Percentiles rank a stretch among this genome's conserved stretches.
Conservation (phyloP, 352 stramenopile genomes). For the Aphanomyces stellatus region DNA sequence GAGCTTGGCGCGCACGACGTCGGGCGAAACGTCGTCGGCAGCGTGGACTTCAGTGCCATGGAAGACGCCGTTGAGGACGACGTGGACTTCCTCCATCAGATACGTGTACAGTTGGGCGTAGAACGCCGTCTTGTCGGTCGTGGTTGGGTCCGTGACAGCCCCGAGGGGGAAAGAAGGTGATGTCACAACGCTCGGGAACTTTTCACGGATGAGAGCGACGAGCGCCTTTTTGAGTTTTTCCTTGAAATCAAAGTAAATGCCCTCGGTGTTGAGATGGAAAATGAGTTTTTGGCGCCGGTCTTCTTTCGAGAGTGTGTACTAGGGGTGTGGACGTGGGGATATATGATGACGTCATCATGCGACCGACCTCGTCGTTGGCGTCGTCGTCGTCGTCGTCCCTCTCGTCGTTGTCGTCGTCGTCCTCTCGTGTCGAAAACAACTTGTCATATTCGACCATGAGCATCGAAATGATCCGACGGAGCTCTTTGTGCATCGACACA, state of each 20-base stretch:
- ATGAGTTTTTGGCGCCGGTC: constrained; percentile 67
- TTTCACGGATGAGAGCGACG: constrained; percentile 58
- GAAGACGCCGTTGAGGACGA: constrained; percentile 50
- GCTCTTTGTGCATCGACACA: constrained; percentile 41
- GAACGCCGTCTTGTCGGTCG: constrained; percentile 32
- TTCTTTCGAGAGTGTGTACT: constrained; percentile 28
- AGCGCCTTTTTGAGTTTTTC: constrained; percentile 76
- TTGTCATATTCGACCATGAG: constrained; percentile 61
- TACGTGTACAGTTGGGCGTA: constrained; percentile 57
- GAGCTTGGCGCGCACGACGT: not conserved
- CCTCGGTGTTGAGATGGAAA: constrained; percentile 67
- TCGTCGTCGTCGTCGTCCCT: constrained; percentile 7
- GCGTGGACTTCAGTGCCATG: constrained; percentile 22
- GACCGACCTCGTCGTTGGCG: constrained; percentile 11
- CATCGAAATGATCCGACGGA: constrained; percentile 42
- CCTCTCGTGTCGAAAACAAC: constrained; percentile 20
- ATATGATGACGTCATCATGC: too few relatives aligned
- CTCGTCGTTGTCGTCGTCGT: not conserved
- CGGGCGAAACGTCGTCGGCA: not conserved
- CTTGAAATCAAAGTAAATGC: constrained; percentile 73
- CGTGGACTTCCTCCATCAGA: constrained; percentile 72
- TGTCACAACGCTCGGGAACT: constrained; percentile 28
- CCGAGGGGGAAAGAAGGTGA: not conserved
- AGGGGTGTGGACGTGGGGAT: too few relatives aligned
- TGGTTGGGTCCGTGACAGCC: not conserved